These are phyloP conservation scores for Candida labiduridarum DNA, from an alignment of 1,139 yeast genomes.

Conservation along the genomic window DNA sequence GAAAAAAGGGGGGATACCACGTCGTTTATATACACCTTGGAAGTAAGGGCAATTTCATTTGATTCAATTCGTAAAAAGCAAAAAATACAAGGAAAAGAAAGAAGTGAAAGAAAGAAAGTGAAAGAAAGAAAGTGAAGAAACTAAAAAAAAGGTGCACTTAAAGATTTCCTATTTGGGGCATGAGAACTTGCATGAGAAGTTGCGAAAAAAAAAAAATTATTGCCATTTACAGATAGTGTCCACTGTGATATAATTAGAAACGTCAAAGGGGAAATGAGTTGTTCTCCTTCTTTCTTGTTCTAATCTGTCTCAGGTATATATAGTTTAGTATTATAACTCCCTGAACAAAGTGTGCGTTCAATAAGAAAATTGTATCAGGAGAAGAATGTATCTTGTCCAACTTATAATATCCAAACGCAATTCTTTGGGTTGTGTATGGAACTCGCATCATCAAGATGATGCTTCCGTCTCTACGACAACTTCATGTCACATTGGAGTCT, in stretches of 20 bases:
- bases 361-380: background rate
- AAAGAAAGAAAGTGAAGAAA: background rate
- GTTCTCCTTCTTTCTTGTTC: background rate
- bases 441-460: too few species aligned
- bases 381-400: background rate
- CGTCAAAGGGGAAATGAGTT: conserved; percentile 2
- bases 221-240: background rate
- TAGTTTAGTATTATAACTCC: background rate
- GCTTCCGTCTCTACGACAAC: too few species aligned
- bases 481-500: too few species aligned
- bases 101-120: background rate
- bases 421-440: too few species aligned
- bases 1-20: background rate
- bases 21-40: background rate
- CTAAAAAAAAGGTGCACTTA: background rate
- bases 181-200: background rate
- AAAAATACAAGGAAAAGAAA: background rate
- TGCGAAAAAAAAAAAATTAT: conserved; percentile 2
- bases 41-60: background rate
- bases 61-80: conserved; percentile 1
- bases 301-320: conserved; percentile 1
- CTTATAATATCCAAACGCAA: background rate
- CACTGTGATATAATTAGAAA: background rate
- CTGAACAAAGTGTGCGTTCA: background rate
- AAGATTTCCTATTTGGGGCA: conserved; percentile 4